Conservation (phyloP, 2,329 filamentous ascomycete genomes). For the Colletotrichum kahawae region DNA sequence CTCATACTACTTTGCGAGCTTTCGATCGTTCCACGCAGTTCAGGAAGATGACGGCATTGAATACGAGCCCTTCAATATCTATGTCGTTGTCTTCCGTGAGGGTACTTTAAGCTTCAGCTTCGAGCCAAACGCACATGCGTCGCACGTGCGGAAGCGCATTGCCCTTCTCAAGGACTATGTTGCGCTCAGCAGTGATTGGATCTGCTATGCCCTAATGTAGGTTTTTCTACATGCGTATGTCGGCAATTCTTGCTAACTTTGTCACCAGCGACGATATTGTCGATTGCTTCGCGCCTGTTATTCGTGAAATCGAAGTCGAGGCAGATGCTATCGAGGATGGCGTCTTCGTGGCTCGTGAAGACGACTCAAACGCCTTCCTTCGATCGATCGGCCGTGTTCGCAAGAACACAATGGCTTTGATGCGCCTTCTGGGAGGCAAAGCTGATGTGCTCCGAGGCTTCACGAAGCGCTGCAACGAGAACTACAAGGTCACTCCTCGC, state of each 20-base stretch:
- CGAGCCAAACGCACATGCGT: conserved; percentile 82
- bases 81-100: conserved; percentile 95
- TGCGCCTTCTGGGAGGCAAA: conserved; percentile 93
- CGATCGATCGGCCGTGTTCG: conserved; percentile 88
- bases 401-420: conserved; percentile 92
- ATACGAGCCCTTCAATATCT: conserved; percentile 94
- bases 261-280: conserved; percentile 87
- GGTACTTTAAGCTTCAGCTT: conserved; percentile 96
- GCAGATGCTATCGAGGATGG: conserved; percentile 95
- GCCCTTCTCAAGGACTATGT: conserved; percentile 94
- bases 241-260: conserved; percentile 27
- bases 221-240: conserved; percentile 32
- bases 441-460: conserved; percentile 98
- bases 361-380: conserved; percentile 87
- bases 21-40: conserved; percentile 86
- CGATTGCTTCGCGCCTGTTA: conserved; percentile 90
- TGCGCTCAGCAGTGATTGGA: conserved; percentile 94
- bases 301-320: conserved; percentile 84
- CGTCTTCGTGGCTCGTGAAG: conserved; percentile 88
- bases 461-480: conserved; percentile 97
- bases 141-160: conserved; percentile 90
- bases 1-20: conserved; percentile 97
- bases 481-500: conserved; percentile 92
- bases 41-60: conserved; percentile 81
- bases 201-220: conserved; percentile 97